Percentiles rank a stretch among this genome's conserved stretches.
Conservation (phyloP, 2,329 filamentous ascomycete species). For the Trichoderma endophyticum region DNA sequence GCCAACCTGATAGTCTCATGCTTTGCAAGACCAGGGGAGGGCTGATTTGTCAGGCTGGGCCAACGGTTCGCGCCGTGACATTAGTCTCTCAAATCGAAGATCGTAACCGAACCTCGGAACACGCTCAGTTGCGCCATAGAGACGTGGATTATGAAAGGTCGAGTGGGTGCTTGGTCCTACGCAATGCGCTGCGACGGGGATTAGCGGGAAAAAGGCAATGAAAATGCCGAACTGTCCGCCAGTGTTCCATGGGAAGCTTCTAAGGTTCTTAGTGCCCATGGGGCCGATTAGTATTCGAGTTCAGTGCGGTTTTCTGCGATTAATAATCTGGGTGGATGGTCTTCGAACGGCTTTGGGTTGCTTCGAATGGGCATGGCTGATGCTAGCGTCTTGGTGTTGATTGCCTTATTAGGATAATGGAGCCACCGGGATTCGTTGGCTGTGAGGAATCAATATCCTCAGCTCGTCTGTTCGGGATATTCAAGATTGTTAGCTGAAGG, state of each 20-base stretch:
- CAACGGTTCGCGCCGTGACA: not conserved
- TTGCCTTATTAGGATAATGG: not conserved
- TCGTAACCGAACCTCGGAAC: conserved; percentile 24
- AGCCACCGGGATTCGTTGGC: not conserved
- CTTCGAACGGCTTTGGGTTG: not conserved
- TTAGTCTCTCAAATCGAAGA: not conserved
- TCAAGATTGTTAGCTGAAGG: not conserved
- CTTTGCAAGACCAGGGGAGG: not conserved
- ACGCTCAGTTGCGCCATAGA: conserved; percentile 21
- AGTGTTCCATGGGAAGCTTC: not conserved
- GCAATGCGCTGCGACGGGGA: not conserved
- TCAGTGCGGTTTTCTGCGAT: not conserved
- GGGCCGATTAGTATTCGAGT: not conserved
- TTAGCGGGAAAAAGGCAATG: not conserved
- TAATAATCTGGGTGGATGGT: not conserved
- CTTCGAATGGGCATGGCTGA: not conserved
- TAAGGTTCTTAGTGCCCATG: not conserved
- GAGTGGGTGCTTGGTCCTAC: not conserved
- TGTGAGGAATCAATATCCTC: not conserved
- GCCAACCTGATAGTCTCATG: not conserved
- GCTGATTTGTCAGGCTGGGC: not conserved
- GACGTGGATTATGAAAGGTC: not conserved
- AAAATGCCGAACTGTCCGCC: not conserved
- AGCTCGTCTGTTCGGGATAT: not conserved
- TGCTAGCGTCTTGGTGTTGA: not conserved